Evolutionary conservation across 345 rosid species (phyloP), one percentile per base, ranked within the genome.

Genomic region (Citrus reticulata): DNA sequence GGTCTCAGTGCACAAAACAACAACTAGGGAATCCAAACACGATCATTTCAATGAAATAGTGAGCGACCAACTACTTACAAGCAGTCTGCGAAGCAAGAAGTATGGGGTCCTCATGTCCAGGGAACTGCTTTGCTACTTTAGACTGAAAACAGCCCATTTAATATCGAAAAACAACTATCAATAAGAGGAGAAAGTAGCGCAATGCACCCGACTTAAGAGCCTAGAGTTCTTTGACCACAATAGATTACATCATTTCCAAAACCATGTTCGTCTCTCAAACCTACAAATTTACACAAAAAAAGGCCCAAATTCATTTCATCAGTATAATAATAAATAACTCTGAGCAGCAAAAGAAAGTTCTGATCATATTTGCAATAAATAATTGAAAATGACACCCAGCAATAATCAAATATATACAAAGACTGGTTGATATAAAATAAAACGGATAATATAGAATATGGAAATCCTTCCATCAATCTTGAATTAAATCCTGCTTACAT

Each of bases 111-210:
- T 93, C 97, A 46, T 92, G 92, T 79, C 98, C 99, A 37, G 93
- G 93, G 72, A 81, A 87, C 78, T 91, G 90, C 83, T 84, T 92
- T 68, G 87, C 83, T 72, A 78, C 91, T 77, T 85, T 94, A 24
- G 99, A 94, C 7, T 88, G 84, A 86, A 94, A 92, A 84, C 99
- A 97, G 93, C 99, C 98, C 99, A 97, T 94, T 91, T 88, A 25
- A 42, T n/a, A 87, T 88, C 46, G 82, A 75, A 60, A 66, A 81
- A 73, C 74, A 63, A 67, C 49, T 49, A 68, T 72, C 62, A 29
- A 55, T 27, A 77, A 9, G 40, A 75, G 19, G 75, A 72, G 34
- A 60, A 34, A 66, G 40, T 40, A 58, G 65, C 16, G 29, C 8
- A 59, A 70, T n/a, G n/a, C 65, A 67, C 79, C 68, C 75, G 77